Evolutionary conservation across 1,139 yeast species (phyloP), one percentile per base, ranked within the genome.

Genomic region (Blastobotrys buckinghamii): DNA sequence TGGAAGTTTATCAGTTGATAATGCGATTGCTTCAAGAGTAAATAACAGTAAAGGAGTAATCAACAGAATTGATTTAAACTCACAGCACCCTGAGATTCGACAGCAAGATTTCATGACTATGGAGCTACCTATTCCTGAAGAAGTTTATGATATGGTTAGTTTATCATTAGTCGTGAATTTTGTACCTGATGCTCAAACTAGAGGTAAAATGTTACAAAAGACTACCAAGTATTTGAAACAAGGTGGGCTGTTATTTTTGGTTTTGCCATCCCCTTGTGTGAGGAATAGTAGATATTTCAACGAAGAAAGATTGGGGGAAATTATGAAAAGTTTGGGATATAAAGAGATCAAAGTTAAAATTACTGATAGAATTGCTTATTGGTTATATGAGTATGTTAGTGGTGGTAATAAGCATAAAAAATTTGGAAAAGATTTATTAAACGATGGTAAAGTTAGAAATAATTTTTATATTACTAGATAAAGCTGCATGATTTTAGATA

Each of bases 101-200:
- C 76, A 85, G 64, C 95, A 87, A 64, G 94, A 92, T 64, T 90
- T 90, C 60, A 70, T 92, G 48, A 94, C 95, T 0, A 69, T 66
- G 1, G 39, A 50, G 0, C 82, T 78, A 3, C 51, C 44, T 9
- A 38, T 50, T 0, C 82, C 78, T 3, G 50, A 44, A 9, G 57
- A 55, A 17, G 71, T 65, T 49, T 89, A 82, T 63, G 76, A 84
- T 57, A 61, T 86, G 34, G 72, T 90, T 1, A 85, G 95, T 3
- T 83, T 96, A 54, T 88, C 96, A 0, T 67, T 90, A 53, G 98
- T 90, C 37, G 72, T 90, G 17, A 90, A 90, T 62, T 90, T 87
- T 66, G 97, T 90, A 0, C 88, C 96, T 0, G 78, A 80, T 1
- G 80, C 90, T 0, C 61, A 60, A 15, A 77, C 71, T 27, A 68